Conservation (phyloP, 1,284 basidiomycete genomes). For the Apiotrichum domesticum region DNA sequence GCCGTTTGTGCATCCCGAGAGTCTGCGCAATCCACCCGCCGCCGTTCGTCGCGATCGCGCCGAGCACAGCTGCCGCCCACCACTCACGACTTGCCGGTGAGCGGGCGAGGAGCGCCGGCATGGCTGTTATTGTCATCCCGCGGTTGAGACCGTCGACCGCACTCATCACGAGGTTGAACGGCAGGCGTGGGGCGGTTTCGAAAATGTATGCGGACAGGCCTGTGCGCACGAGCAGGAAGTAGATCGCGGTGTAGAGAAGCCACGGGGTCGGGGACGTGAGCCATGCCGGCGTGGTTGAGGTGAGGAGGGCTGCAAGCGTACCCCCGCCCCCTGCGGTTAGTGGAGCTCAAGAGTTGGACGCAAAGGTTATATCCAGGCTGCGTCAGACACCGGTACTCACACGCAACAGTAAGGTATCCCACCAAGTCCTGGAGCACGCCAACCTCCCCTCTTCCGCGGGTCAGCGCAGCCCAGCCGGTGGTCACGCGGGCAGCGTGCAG, state of each 20-base stretch:
- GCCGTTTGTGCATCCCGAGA: constrained; percentile 23
- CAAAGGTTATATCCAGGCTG: background rate
- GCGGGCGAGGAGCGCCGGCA: background rate
- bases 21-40: constrained; percentile 34
- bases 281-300: constrained; percentile 39
- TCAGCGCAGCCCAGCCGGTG: constrained; percentile 33
- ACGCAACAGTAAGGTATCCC: constrained; percentile 37
- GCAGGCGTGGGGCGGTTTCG: constrained; percentile 22
- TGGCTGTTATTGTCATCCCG: constrained; percentile 24
- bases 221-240: constrained; percentile 29
- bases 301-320: constrained; percentile 31
- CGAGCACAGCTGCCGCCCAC: constrained; percentile 30
- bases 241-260: constrained; percentile 32
- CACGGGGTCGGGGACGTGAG: constrained; percentile 35
- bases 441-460: constrained; percentile 18
- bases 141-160: constrained; percentile 33
- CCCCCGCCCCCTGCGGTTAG: constrained; percentile 36
- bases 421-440: constrained; percentile 33
- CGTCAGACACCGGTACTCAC: constrained; percentile 33
- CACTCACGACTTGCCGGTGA: constrained; percentile 5
- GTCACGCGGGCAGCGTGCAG: constrained; percentile 36
- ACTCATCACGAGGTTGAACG: constrained; percentile 27
- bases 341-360: too few relatives aligned
- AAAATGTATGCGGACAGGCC: constrained; percentile 25
- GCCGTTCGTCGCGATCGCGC: constrained; percentile 27